These are phyloP conservation scores for Sonneratia caseolaris DNA, from an alignment of 345 rosid genomes.

Conservation along the genomic window DNA sequence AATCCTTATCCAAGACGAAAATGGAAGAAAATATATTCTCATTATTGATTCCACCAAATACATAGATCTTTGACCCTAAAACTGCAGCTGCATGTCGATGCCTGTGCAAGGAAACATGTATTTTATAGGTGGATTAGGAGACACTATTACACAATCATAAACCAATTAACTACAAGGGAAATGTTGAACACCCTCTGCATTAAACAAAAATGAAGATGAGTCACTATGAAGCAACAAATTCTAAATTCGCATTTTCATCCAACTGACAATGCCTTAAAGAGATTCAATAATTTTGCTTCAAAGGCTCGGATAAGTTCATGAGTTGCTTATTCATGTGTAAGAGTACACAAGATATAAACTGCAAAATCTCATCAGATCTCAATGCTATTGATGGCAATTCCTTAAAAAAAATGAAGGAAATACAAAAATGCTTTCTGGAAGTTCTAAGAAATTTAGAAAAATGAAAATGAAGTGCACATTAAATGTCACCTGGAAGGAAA, in stretches of 20 bases:
- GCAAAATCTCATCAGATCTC: neutral
- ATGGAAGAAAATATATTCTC: constrained; percentile 47
- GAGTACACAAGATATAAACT: neutral
- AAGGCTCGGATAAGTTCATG: neutral
- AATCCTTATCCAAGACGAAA: constrained; percentile 40
- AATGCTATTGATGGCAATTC: neutral
- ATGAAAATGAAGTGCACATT: constrained; percentile 1
- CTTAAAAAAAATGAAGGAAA: neutral
- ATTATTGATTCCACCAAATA: constrained; percentile 67
- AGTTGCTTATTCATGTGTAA: neutral
- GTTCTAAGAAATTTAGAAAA: neutral
- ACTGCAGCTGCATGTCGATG: constrained; percentile 84
- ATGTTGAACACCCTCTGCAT: neutral
- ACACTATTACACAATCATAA: neutral
- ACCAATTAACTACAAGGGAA: neutral
- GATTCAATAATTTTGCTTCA: neutral
- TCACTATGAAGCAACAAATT: neutral
- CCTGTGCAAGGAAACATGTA: constrained; percentile 29
- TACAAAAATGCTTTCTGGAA: neutral
- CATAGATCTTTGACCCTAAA: constrained; percentile 59
- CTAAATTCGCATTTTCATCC: neutral
- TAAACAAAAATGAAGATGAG: neutral
- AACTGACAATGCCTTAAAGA: neutral
- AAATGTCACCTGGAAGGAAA: constrained; percentile 59
- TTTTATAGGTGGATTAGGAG: neutral